A percentile compares a stretch with the other conserved stretches of the same genome.
These are phyloP conservation scores for Syzygium malaccense DNA, from an alignment of 441 rosid species.

Conservation along the genomic window DNA sequence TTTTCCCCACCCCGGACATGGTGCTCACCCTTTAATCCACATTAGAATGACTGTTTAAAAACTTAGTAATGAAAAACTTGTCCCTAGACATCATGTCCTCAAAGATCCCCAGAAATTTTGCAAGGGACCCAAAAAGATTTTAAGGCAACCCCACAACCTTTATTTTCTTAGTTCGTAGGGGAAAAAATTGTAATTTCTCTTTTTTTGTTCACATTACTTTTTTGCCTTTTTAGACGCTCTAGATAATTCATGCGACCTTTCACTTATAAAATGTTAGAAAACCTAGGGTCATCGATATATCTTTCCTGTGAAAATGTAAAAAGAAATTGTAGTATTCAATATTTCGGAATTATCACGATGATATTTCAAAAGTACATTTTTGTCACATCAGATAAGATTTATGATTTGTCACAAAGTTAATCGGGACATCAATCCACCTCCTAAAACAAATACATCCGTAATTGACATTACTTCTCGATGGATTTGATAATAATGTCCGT, in stretches of 20 bases:
- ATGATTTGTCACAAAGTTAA: neutral
- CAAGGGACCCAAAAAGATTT: neutral
- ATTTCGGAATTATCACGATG: neutral
- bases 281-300: neutral
- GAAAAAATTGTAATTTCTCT: neutral
- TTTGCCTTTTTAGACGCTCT: neutral
- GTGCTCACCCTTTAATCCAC: neutral
- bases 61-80: neutral
- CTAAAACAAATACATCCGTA: neutral
- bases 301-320: neutral
- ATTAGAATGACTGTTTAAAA: neutral
- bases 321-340: neutral
- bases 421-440: too few species aligned
- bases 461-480: neutral
- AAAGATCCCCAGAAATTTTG: neutral
- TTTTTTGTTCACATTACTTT: neutral
- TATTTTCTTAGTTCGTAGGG: neutral
- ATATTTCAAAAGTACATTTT: neutral
- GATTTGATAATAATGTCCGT: neutral
- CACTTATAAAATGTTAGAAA: neutral
- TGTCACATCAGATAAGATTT: neutral
- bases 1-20: neutral
- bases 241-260: neutral
- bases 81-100: neutral
- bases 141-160: neutral